Evolutionary conservation across 2,329 filamentous ascomycete species (phyloP).

Genomic region (Ambrosiella cleistominuta): DNA sequence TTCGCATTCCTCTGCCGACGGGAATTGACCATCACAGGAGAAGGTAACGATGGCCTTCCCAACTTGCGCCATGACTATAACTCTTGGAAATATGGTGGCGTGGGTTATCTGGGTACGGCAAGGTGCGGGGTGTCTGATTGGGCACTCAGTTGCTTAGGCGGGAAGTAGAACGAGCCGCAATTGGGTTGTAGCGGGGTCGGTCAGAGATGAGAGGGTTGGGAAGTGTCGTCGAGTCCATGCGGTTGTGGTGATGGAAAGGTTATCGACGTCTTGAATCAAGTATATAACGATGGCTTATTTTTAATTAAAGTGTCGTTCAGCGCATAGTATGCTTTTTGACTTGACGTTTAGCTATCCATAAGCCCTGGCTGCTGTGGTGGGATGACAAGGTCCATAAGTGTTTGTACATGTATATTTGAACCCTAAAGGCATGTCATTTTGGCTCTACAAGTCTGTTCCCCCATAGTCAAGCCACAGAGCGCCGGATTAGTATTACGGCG

Average conservation of each 20-base stretch:
- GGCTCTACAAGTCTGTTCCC: too few relatives aligned
- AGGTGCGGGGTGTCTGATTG: too few relatives aligned
- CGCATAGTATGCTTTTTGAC: not conserved
- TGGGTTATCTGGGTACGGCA: not conserved
- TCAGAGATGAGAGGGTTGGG: not conserved
- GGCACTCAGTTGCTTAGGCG: too few relatives aligned
- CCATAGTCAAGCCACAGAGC: too few relatives aligned
- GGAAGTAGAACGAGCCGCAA: not conserved
- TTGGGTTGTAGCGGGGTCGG: not conserved
- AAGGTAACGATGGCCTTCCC: conserved; percentile 26
- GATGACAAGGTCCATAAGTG: not conserved
- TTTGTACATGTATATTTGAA: not conserved
- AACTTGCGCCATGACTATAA: conserved; percentile 14
- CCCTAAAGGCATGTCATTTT: too few relatives aligned
- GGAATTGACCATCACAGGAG: conserved; percentile 24
- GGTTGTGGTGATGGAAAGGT: too few relatives aligned
- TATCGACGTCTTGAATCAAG: too few relatives aligned
- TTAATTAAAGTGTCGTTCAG: too few relatives aligned
- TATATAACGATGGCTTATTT: too few relatives aligned
- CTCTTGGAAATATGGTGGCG: not conserved
- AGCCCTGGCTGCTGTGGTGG: not conserved
- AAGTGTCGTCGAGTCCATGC: too few relatives aligned
- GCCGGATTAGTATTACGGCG: too few relatives aligned
- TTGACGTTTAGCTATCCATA: not conserved
- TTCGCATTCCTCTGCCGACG: conserved; percentile 21